Evolutionary conservation across 306 rosid species (phyloP), one percentile per base, ranked within the genome.

Genomic region (Alnus glutinosa): DNA sequence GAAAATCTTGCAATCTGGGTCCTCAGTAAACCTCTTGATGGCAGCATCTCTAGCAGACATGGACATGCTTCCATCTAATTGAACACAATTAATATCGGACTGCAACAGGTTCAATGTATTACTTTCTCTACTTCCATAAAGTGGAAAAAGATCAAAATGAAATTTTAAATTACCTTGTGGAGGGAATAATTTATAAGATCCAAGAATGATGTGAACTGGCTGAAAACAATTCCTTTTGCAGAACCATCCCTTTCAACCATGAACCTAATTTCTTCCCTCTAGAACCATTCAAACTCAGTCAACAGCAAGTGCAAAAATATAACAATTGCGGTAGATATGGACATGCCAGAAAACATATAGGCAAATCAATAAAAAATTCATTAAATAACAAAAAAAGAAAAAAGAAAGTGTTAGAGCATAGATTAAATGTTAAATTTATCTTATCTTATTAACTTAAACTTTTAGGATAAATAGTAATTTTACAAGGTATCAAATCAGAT

Each of bases 221-320:
- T 90, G 79, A 92, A 95, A 80, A 91, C 98, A 83, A 95, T 92
- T 79, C 89, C 98, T 83, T 92, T 92, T 55, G 98, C 97, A 42
- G 97, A 95, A 62, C 98, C 98, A 89, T 95, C 98, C 83, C 89
- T 86, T 88, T 92, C 98, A 49, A 92, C 78, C 98, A 95, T 95
- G 81, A 82, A 87, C 80, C 98, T 85, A 64, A 95, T 92, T 85
- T 95, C 98, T 91, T 95, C 98, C 81, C 95, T 93, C 98, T 92
- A 59, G 73, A 85, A 71, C 73, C 81, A 77, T 74, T 75, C 68
- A 74, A 82, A 37, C 34, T 51, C 70, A 68, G 37, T 81, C 58
- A 80, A 84, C 55, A 70, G 30, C 47, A 77, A 19, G 75, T 51
- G 23, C 44, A 54, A 55, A 58, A 9, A 11, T 7, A 23, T 23